These are phyloP conservation scores for Penicillium decumbens DNA, from an alignment of 2,329 filamentous ascomycete species.

Conservation along the genomic window DNA sequence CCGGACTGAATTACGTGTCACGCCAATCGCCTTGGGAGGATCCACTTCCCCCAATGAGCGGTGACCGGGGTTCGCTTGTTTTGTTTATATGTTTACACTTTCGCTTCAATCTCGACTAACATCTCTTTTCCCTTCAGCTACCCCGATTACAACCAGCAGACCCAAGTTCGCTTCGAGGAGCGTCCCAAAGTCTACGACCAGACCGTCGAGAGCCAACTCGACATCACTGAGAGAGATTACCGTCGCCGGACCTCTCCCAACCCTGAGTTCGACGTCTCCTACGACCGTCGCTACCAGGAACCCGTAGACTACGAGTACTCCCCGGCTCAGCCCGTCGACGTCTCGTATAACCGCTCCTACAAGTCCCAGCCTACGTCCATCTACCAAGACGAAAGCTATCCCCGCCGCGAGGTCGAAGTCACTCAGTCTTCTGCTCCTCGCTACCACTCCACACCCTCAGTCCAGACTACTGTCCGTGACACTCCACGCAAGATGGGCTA, in stretches of 20 bases:
- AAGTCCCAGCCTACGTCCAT: slow-evolving; percentile 34
- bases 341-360: slow-evolving; percentile 31
- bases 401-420: slow-evolving; percentile 26
- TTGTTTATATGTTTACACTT: slow-evolving; percentile 25
- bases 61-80: slow-evolving; percentile 18
- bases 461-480: slow-evolving; percentile 51
- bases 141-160: slow-evolving; percentile 44
- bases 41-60: slow-evolving; percentile 27
- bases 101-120: slow-evolving; percentile 3
- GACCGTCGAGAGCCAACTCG: slow-evolving; percentile 47
- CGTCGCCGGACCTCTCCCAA: slow-evolving; percentile 56
- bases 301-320: slow-evolving; percentile 25
- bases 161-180: slow-evolving; percentile 49
- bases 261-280: slow-evolving; percentile 45
- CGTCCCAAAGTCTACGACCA: slow-evolving; percentile 40
- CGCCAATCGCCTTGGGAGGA: slow-evolving; percentile 8
- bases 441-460: slow-evolving; percentile 34
- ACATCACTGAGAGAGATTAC: slow-evolving; percentile 59
- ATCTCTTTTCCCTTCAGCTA: slow-evolving; percentile 44
- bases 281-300: slow-evolving; percentile 36
- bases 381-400: slow-evolving; percentile 33
- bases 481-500: slow-evolving; percentile 66
- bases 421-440: slow-evolving; percentile 31
- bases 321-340: slow-evolving; percentile 20
- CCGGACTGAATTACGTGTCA: slow-evolving; percentile 26